Evolutionary conservation across 108 stramenopile species (phyloP), one percentile per base, ranked within the genome.

Genomic region (Pseudonitzschia delicatissima): DNA sequence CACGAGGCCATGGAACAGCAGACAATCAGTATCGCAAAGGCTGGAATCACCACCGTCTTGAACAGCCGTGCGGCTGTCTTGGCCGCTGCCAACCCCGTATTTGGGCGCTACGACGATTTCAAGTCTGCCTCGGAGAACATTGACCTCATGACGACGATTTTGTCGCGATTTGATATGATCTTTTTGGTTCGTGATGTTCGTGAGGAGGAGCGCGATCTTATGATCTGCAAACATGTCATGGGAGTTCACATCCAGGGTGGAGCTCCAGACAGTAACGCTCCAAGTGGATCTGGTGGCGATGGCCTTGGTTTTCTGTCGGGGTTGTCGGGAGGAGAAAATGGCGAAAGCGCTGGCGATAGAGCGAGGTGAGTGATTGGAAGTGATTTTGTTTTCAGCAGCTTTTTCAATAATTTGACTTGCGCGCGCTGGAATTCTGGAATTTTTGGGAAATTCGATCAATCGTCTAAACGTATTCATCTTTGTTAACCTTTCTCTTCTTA

Each of bases 1-100:
- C 99, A 99, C 74, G 97, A 99, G 77, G 99, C 98, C 25, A 99
- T 99, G 99, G 99, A 99, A 77, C 99, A 99, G 71, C 99, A 99
- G 70, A 99, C 99, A n/a, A 98, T 99, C 34, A 94, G 93, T 51
- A 78, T 99, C 29, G 99, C 98, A 50, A 99, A 99, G 76, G 97
- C 98, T 1, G 99, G 98, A 18, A 99, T 99, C 70, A 97, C 96
- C 15, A 97, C 97, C 4, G 96, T 98, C 0, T 83, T 99, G n/a
- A 98, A 98, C 74, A 87, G 82, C 23, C 82, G 96, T 25, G 62
- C 87, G 27, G 83, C 90, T 17, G 98, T 99, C 15, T 76, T 99
- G 7, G 99, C 99, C 1, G 98, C 99, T n/a, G 99, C 99, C 45
- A 99, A 99, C 64, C 99, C 99, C 17, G 96, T 99, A 45, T 97